Base-by-base conservation (phyloP, 805 yeast species). In the Ogataea haglerorum region DNA sequence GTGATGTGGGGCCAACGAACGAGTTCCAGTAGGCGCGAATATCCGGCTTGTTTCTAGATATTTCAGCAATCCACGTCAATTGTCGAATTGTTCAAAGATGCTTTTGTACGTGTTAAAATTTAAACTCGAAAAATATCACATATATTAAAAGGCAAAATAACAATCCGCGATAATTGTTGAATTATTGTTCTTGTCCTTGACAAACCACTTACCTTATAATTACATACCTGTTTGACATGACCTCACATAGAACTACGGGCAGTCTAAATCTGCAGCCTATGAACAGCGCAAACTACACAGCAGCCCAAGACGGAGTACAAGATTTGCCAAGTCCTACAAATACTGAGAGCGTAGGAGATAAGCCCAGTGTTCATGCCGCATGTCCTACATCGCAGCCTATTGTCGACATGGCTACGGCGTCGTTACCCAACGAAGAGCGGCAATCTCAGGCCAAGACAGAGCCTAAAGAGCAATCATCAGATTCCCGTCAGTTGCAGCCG, bases 211-310 rank as follows among this genome's bases (percentile, higher is more conserved):
- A 12, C 13, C 27, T 9, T 6, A 14, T 5, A 24, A 9, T 24
- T 34, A 9, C 29, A 10, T 7, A 13, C 13, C 24, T 27, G 26
- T 34, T 12, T 51, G 40, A 8, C 8, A 52, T 56, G 58, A 32
- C 58, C 13, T 52, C 58, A 16, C 47, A 43, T 18, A 51, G 37
- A 15, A 53, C 60, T 1, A 30, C 42, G 6, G 54, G 51, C 15
- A 55, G 63, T 21, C 42, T 63, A 23, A 49, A 48, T 21, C 43
- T 63, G 14, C 51, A 56, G 38, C 66, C 67, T 5, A 63, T 63
- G 66, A 53, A 54, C 30, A 57, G 63, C 36, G 50, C 44, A 6
- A 52, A 58, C 35, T 51, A 57, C 29, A 62, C 64, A 2, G 65
- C 65, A 5, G 63, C 64, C 5, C 39, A 48, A 10, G 56, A 49